Percentiles rank a stretch among this genome's conserved stretches.
Evolutionary conservation across 1,284 basidiomycete species (phyloP).

Genomic region (Schizophyllum commune): DNA sequence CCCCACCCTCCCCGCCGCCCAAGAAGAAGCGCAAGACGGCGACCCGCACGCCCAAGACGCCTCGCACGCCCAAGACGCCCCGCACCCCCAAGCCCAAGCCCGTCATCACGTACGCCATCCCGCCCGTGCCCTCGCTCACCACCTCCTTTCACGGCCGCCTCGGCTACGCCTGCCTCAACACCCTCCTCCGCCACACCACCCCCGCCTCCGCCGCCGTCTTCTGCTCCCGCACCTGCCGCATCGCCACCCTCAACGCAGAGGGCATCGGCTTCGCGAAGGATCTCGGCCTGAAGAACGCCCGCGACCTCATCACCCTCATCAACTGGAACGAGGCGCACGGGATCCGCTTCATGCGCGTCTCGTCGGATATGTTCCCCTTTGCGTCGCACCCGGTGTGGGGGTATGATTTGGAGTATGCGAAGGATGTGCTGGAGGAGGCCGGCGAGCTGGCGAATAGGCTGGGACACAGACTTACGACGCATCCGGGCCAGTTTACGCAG

Average conservation of each 20-base stretch:
- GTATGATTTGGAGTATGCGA: conserved; percentile 69
- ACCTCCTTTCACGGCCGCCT: background rate
- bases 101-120: background rate
- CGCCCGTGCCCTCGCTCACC: background rate
- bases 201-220: conserved; percentile 60
- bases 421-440: conserved; percentile 40
- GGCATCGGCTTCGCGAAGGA: conserved; percentile 78
- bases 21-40: background rate
- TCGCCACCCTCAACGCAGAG: conserved; percentile 63
- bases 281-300: conserved; percentile 66
- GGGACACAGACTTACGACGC: conserved; percentile 78
- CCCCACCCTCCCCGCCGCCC: background rate
- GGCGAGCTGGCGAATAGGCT: conserved; percentile 72
- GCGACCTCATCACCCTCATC: conserved; percentile 67
- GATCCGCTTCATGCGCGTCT: conserved; percentile 77
- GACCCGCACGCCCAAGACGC: no score
- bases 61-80: no score
- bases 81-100: background rate
- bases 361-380: conserved; percentile 89
- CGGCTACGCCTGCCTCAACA: conserved; percentile 82
- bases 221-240: conserved; percentile 64
- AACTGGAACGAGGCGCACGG: conserved; percentile 82
- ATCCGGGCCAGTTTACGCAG: conserved; percentile 86
- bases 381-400: conserved; percentile 78
- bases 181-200: conserved; percentile 64